A percentile compares a stretch with the other conserved stretches of the same genome.
Evolutionary conservation across 1,284 basidiomycete genomes (phyloP).

Genomic region (Cutaneotrichosporon sp.): DNA sequence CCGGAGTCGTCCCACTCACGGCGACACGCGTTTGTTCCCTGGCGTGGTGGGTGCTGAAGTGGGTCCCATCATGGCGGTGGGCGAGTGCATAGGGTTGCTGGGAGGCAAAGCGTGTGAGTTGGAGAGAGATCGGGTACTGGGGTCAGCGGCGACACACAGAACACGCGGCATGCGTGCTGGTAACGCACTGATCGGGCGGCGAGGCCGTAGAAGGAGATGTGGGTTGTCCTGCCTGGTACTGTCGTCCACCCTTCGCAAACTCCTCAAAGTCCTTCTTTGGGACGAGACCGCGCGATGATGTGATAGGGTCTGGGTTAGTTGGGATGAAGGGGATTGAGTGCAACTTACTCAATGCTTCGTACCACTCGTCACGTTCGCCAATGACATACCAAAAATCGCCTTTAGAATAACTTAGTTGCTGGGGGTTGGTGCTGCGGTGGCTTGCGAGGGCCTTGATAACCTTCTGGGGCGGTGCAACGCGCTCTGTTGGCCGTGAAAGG

Average conservation of each 20-base stretch:
- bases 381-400: slow-evolving; percentile 98
- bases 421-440: slow-evolving; percentile 71
- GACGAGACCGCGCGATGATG: slow-evolving; percentile 86
- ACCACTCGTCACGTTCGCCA: slow-evolving; percentile 68
- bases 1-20: slow-evolving; percentile 20
- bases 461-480: slow-evolving; percentile 83
- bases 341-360: slow-evolving; percentile 70
- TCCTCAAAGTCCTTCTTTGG: slow-evolving; percentile 83
- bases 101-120: slow-evolving; percentile 1
- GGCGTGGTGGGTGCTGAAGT: slow-evolving; percentile 17
- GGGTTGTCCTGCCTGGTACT: slow-evolving; percentile 2
- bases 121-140: slow-evolving; percentile 13
- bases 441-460: slow-evolving; percentile 82
- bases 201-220: slow-evolving; percentile 3
- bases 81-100: slow-evolving; percentile 14
- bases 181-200: slow-evolving; percentile 3
- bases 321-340: not conserved
- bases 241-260: slow-evolving; percentile 67
- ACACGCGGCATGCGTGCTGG: not conserved
- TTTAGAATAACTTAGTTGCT: slow-evolving; percentile 85
- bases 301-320: slow-evolving; percentile 66
- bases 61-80: slow-evolving; percentile 7
- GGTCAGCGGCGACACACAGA: not conserved
- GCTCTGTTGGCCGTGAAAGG: slow-evolving; percentile 65
- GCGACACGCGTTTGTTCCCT: slow-evolving; percentile 23